Conservation (phyloP, 352 stramenopile species). For the Phytophthora sp. region DNA sequence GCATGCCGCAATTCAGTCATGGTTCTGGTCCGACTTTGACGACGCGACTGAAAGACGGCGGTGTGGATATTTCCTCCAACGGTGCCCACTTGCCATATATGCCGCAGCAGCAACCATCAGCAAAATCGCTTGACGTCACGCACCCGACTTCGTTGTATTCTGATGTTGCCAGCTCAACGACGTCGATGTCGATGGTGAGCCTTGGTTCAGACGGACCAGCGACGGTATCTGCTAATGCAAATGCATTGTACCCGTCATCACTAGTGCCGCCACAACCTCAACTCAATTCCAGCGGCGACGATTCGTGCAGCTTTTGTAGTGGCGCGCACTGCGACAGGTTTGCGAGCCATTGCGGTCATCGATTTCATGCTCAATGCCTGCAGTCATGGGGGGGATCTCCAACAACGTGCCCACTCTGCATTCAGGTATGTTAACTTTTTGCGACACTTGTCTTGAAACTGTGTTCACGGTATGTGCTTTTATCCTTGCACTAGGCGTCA, state of each 20-base stretch:
- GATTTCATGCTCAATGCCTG: constrained; percentile 68
- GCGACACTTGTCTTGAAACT: neutral
- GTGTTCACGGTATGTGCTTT: constrained; percentile 10
- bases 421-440: constrained; percentile 37
- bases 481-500: constrained; percentile 24
- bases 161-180: constrained; percentile 38
- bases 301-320: constrained; percentile 53
- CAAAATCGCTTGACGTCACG: constrained; percentile 31
- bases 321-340: constrained; percentile 57
- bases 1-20: constrained; percentile 41
- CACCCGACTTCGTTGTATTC: constrained; percentile 38
- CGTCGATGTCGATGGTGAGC: constrained; percentile 40
- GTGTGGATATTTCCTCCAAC: constrained; percentile 38
- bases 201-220: constrained; percentile 33
- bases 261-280: constrained; percentile 24
- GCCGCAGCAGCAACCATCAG: constrained; percentile 29
- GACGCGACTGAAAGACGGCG: constrained; percentile 40
- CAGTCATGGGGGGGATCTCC: constrained; percentile 75
- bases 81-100: constrained; percentile 36
- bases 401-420: constrained; percentile 53
- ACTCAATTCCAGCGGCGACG: constrained; percentile 21
- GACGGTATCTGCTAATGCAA: constrained; percentile 26
- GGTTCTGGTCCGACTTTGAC: constrained; percentile 25
- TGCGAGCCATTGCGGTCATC: constrained; percentile 65
- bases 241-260: constrained; percentile 36